phyloP scores from a whole-genome alignment of 73 alveolate species.

The Paramecium sonneborni region DNA sequence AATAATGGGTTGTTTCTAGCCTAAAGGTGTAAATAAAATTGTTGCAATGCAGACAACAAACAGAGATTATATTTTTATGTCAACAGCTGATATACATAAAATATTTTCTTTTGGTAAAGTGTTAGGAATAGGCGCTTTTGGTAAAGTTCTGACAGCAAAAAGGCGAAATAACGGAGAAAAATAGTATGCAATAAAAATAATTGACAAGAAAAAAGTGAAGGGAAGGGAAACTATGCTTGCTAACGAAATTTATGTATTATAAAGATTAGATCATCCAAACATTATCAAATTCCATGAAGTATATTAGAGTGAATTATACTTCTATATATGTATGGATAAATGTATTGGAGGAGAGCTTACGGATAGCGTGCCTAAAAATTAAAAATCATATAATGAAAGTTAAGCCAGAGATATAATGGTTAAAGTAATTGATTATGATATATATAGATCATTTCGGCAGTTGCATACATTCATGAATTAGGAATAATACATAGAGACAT shows the following conservation, averaged over 20 bases:
- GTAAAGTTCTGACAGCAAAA: constrained; percentile 21
- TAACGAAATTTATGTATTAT: constrained; percentile 29
- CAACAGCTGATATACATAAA: constrained; percentile 23
- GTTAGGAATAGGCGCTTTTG: constrained; percentile 15
- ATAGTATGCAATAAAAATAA: background rate
- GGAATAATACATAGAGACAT: constrained; percentile 59
- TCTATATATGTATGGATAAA: constrained; percentile 33
- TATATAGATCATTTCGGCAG: background rate
- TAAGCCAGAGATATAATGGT: background rate
- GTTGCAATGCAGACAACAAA: constrained; percentile 34
- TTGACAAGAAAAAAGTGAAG: constrained; percentile 23
- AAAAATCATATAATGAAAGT: background rate
- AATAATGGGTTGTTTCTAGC: constrained; percentile 16
- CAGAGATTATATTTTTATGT: background rate
- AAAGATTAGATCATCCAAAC: constrained; percentile 47
- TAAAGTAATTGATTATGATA: background rate
- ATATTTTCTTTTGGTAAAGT: constrained; percentile 15
- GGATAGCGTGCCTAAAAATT: background rate
- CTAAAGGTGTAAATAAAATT: background rate
- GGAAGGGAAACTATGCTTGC: background rate
- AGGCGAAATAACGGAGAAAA: background rate
- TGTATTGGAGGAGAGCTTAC: constrained; percentile 7
- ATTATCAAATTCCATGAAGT: constrained; percentile 53
- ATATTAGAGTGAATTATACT: background rate
- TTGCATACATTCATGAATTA: constrained; percentile 53